Base-by-base conservation (phyloP, 1,284 basidiomycete species). In the Ganoderma sp. region DNA sequence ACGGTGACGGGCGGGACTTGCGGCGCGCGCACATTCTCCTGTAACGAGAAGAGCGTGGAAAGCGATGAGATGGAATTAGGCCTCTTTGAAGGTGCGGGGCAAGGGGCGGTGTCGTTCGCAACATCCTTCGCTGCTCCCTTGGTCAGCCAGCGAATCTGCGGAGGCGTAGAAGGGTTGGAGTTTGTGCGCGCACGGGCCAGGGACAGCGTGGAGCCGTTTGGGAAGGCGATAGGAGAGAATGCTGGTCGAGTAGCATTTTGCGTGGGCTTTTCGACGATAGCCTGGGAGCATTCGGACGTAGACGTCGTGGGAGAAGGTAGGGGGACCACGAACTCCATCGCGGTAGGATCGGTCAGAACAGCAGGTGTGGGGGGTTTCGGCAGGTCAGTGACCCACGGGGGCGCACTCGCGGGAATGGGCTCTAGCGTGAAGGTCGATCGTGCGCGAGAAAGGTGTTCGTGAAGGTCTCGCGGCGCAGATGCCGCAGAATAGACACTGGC, bases 401-500 rank as follows among this genome's bases (percentile, higher is more conserved):
- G 70, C 7, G 69, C 65, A 25, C 69, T 64, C 19, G 58, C 56
- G 32, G 72, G 69, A 41, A 60, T 60, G 12, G 69, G 68, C 22
- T 68, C 67, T 22, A 75, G 64, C 57, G 60, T 61, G 59, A 75
- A 73, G 17, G 71, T 60, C 71, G 73, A n/a, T 70, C 48, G 48
- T 28, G 22, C 34, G 41, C 67, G 70, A 56, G 74, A 70, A 3
- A 73, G 64, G 10, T 67, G 68, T 37, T 77, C 79, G 69, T 80
- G 79, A 50, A 76, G 64, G 41, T 80, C 75, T 6, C 66, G 61
- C 12, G 79, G 77, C 2, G 80, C 81, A 22, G 82, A 83, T 8
- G 77, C 79, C 6, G 76, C 73, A 15, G 83, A 84, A 69, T 84
- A 83, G 25, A 82, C 72, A 48, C 82, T 83, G 19, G 73, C 78